Base-by-base conservation (phyloP, 495 filamentous ascomycete species). In the Melanomma pulvis-pyrius region DNA sequence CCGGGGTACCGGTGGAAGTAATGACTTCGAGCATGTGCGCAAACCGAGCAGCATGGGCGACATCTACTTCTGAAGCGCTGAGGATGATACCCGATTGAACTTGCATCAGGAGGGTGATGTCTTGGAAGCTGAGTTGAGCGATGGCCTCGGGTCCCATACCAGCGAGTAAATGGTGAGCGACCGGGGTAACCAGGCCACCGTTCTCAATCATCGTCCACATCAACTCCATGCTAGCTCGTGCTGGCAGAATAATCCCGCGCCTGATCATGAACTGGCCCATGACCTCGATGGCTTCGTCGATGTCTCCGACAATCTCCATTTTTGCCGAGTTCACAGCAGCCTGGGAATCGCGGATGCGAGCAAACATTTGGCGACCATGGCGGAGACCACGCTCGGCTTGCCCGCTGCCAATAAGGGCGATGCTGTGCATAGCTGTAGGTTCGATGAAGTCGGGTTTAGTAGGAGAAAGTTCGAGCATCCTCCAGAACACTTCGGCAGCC, bases 261-360 rank as follows among this genome's bases (percentile, higher is more conserved):
- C 80, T 80, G 41, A 80, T 74, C 56, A 88, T 75, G 62, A 85
- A 79, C 13, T 77, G 78, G 51, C 82, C 84, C 55, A 97, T 85
- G 69, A 96, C 89, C 69, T 93, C 89, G 57, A 90, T 81, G 19
- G 87, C 90, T 74, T 97, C 93, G 69, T 96, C 93, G 52, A 96
- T 89, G 76, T 92, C 88, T 68, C 93, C 92, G 29, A 83, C 77
- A 53, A 88, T 73, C 57, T 88, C 85, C n/a, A 78, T 59, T 34
- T 73, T 80, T 19, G 71, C 60, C 29, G 74, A 73, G 9, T 74
- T 71, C 58, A 70, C 73, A 54, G 51, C 79, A 25, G 69, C 58
- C 58, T 81, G 79, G 41, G 79, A 71, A 49, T 83, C 83, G 61
- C 90, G 88, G 65, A 96, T 89, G 44, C 89, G 89, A 61, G 83